Evolutionary conservation across 1,139 yeast species (phyloP).

Genomic region (Hansenula anomala): DNA sequence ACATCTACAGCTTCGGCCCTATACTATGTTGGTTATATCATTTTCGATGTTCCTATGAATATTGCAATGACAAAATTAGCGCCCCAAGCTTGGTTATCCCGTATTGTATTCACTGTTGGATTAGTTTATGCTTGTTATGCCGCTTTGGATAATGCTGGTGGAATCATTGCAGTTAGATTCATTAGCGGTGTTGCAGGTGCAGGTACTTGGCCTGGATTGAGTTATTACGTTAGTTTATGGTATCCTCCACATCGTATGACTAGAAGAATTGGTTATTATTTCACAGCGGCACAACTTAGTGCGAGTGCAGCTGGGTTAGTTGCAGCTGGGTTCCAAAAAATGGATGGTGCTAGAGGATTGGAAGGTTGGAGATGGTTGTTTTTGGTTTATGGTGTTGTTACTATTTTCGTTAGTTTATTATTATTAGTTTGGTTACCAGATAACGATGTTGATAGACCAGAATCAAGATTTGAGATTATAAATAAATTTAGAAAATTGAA

Average conservation of each 20-base stretch:
- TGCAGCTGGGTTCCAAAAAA: constrained; percentile 81
- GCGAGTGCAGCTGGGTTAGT: constrained; percentile 86
- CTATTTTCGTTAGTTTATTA: constrained; percentile 60
- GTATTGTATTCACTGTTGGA: constrained; percentile 76
- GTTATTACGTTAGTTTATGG: constrained; percentile 80
- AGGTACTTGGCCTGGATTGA: constrained; percentile 93
- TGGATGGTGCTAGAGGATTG: constrained; percentile 66
- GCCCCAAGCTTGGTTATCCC: constrained; percentile 81
- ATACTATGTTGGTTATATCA: constrained; percentile 76
- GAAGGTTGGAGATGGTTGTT: constrained; percentile 91
- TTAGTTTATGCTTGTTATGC: constrained; percentile 70
- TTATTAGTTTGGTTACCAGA: constrained; percentile 87
- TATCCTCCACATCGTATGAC: constrained; percentile 79
- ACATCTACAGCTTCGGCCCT: constrained; percentile 76
- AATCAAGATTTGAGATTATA: constrained; percentile 6
- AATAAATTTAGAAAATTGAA: constrained; percentile 15
- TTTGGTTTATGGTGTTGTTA: constrained; percentile 67
- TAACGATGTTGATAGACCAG: constrained; percentile 22
- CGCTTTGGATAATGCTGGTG: constrained; percentile 47
- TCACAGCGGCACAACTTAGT: constrained; percentile 85
- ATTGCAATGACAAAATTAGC: constrained; percentile 76
- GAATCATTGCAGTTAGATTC: constrained; percentile 68
- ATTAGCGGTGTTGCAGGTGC: constrained; percentile 81
- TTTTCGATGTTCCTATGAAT: constrained; percentile 88
- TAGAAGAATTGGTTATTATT: constrained; percentile 79